A percentile compares a stretch with the other conserved stretches of the same genome.
Conservation (phyloP, 495 filamentous ascomycete species). For the Daldinia loculata region DNA sequence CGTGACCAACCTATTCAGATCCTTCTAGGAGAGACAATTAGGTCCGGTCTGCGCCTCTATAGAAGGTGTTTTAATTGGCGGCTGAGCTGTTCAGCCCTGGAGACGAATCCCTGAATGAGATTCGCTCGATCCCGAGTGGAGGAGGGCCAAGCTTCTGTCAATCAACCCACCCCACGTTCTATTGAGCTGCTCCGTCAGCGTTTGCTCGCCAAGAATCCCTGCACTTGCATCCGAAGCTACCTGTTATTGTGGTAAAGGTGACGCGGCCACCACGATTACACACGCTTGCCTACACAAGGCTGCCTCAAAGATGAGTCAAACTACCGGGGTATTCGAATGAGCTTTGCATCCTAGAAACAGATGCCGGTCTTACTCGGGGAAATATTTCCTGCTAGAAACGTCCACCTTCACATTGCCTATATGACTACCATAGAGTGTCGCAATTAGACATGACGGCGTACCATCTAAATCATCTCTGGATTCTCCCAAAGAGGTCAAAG, state of each 20-base stretch:
- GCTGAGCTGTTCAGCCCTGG: constrained; percentile 32
- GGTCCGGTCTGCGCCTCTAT: background rate
- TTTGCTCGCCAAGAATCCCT: constrained; percentile 18
- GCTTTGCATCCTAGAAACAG: constrained; percentile 6
- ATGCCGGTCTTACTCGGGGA: background rate
- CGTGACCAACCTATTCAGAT: constrained; percentile 9
- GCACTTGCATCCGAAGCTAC: constrained; percentile 27
- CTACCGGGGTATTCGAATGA: constrained; percentile 18
- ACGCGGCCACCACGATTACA: constrained; percentile 38
- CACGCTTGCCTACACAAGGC: constrained; percentile 8
- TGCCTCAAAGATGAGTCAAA: constrained; percentile 30
- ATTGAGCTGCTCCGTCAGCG: constrained; percentile 1
- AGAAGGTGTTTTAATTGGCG: constrained; percentile 28
- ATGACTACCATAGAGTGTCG: background rate
- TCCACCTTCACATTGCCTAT: background rate
- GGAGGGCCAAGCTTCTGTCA: constrained; percentile 29
- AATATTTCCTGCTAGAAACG: background rate
- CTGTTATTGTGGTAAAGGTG: constrained; percentile 21
- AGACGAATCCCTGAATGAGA: constrained; percentile 25
- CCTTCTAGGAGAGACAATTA: constrained; percentile 9
- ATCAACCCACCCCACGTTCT: constrained; percentile 38
- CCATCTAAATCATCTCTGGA: constrained; percentile 30
- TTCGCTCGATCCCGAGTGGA: constrained; percentile 26
- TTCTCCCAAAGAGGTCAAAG: constrained; percentile 57
- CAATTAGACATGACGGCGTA: too few relatives aligned